These are phyloP conservation scores for Hypomontagnella submonticulosa DNA, from an alignment of 495 filamentous ascomycete genomes.

Conservation along the genomic window DNA sequence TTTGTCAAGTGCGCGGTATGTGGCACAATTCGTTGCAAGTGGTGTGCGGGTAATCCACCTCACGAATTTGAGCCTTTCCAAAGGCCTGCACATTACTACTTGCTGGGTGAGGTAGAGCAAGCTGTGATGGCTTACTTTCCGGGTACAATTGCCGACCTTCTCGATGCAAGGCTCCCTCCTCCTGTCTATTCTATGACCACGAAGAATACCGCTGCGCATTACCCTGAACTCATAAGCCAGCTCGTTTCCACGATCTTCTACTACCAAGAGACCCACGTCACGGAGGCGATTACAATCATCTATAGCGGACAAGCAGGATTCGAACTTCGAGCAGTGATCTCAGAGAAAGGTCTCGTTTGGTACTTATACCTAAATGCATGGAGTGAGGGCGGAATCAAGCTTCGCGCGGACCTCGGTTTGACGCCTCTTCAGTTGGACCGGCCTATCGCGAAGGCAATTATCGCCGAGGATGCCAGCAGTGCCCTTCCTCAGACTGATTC, in stretches of 20 bases:
- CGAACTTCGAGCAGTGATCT: constrained; percentile 51
- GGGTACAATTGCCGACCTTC: not conserved
- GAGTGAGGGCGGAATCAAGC: constrained; percentile 11
- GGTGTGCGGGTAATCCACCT: constrained; percentile 51
- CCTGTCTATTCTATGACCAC: not conserved
- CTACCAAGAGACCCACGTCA: constrained; percentile 48
- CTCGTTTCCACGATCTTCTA: constrained; percentile 41
- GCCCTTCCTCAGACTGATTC: not conserved
- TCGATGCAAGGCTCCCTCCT: not conserved
- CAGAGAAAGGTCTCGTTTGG: constrained; percentile 33
- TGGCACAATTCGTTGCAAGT: constrained; percentile 39
- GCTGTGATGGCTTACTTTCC: constrained; percentile 38
- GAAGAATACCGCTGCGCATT: not conserved
- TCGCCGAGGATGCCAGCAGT: not conserved
- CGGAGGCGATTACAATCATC: constrained; percentile 48
- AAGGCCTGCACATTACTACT: constrained; percentile 18
- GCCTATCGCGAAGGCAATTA: constrained; percentile 32
- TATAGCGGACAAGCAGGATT: constrained; percentile 46
- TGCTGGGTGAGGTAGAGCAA: constrained; percentile 31
- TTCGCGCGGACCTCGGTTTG: not conserved
- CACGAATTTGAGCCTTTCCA: constrained; percentile 36
- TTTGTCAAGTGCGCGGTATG: constrained; percentile 34
- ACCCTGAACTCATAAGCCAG: not conserved
- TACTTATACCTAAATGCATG: constrained; percentile 50
- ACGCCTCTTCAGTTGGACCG: constrained; percentile 7